A percentile compares a stretch with the other conserved stretches of the same genome.
Conservation (phyloP, 352 stramenopile species). For the Phytophthora nicotianae region DNA sequence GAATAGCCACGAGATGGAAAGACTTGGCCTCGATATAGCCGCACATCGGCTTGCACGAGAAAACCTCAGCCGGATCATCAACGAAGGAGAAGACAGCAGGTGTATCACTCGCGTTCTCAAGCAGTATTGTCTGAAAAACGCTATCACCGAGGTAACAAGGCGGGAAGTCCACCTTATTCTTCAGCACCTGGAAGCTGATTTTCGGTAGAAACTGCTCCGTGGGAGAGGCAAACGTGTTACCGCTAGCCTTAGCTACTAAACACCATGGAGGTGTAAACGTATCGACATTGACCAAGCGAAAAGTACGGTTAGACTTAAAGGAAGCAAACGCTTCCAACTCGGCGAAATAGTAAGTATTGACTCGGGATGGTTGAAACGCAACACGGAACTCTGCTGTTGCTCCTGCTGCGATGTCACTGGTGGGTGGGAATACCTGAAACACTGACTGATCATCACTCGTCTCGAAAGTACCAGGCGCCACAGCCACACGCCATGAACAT, state of each 20-base stretch:
- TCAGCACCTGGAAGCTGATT: constrained; percentile 58
- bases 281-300: constrained; percentile 92
- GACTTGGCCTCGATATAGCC: constrained; percentile 79
- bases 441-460: constrained; percentile 15
- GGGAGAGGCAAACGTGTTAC: constrained; percentile 88
- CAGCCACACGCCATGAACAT: constrained; percentile 70
- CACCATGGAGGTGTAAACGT: constrained; percentile 93
- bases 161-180: constrained; percentile 81
- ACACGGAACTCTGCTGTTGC: constrained; percentile 81
- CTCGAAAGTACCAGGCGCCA: constrained; percentile 20
- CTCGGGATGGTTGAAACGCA: constrained; percentile 70
- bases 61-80: constrained; percentile 61
- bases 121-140: constrained; percentile 88
- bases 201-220: constrained; percentile 91
- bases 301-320: constrained; percentile 94
- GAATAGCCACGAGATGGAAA: constrained; percentile 85
- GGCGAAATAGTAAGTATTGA: constrained; percentile 90
- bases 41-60: constrained; percentile 70
- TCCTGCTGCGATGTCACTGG: constrained; percentile 81
- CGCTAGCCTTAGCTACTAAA: constrained; percentile 68
- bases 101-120: constrained; percentile 90
- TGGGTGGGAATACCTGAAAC: constrained; percentile 81
- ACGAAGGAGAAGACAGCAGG: constrained; percentile 88
- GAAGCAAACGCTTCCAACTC: constrained; percentile 90
- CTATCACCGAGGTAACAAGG: constrained; percentile 88